Conservation (phyloP, 352 stramenopile genomes). For the Globisporangium barbulae region DNA sequence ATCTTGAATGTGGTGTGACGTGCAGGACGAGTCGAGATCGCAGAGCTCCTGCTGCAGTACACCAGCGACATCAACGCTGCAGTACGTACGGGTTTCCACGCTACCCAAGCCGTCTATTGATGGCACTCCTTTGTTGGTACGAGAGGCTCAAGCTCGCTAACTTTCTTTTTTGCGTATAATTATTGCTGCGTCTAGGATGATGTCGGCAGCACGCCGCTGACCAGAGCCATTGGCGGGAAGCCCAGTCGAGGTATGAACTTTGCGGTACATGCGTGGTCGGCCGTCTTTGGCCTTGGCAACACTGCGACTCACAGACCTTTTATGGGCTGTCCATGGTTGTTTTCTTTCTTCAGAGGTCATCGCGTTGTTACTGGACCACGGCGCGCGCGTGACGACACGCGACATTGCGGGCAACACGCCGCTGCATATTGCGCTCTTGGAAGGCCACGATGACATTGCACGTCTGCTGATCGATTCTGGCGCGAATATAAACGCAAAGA, state of each 20-base stretch:
- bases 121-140: too few relatives aligned
- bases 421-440: conserved; percentile 60
- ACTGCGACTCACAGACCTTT: background rate
- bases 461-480: conserved; percentile 56
- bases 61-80: conserved; percentile 60
- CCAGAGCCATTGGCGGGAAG: conserved; percentile 52
- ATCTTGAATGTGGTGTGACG: background rate
- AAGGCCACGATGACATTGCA: conserved; percentile 63
- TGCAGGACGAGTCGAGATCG: conserved; percentile 58
- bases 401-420: conserved; percentile 65
- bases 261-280: too few relatives aligned
- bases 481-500: conserved; percentile 49
- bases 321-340: background rate
- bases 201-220: conserved; percentile 58
- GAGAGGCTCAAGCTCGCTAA: too few relatives aligned
- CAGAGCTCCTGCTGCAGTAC: conserved; percentile 64
- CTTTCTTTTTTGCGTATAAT: background rate
- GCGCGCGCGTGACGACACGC: conserved; percentile 47
- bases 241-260: conserved; percentile 40
- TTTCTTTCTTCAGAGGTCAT: conserved; percentile 49
- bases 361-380: conserved; percentile 55
- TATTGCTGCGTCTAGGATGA: conserved; percentile 37
- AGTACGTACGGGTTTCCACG: conserved; percentile 23
- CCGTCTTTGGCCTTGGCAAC: background rate
- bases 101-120: too few relatives aligned